These are phyloP conservation scores for Malassezia japonica DNA, from an alignment of 1,284 basidiomycete species.

Conservation along the genomic window DNA sequence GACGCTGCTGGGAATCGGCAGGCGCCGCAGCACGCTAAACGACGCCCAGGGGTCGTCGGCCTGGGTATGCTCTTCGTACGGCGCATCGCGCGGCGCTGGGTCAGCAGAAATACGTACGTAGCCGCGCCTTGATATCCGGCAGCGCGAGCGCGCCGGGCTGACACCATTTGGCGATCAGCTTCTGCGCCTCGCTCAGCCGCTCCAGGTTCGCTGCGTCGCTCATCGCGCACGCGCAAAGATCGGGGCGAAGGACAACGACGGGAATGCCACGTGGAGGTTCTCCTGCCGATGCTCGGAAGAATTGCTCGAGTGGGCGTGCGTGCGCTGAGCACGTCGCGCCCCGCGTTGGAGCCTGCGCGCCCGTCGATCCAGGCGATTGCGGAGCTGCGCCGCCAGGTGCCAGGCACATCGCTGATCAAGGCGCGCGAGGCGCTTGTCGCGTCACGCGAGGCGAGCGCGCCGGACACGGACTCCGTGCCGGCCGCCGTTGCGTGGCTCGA, in stretches of 20 bases:
- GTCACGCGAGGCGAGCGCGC: conserved; percentile 42
- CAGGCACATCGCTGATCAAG: conserved; percentile 66
- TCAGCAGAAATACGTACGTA: conserved; percentile 12
- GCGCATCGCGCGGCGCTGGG: conserved; percentile 31
- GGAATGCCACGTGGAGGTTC: not conserved
- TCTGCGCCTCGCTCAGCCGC: conserved; percentile 14
- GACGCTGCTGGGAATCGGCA: conserved; percentile 33
- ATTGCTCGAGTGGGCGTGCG: not conserved
- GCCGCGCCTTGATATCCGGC: conserved; percentile 16
- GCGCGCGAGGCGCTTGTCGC: conserved; percentile 75
- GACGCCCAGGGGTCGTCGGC: conserved; percentile 31
- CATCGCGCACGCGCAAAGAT: conserved; percentile 3
- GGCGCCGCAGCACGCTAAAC: conserved; percentile 30
- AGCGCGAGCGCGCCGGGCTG: conserved; percentile 17
- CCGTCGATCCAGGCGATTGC: conserved; percentile 65
- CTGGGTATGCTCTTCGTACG: conserved; percentile 32
- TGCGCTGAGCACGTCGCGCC: not conserved
- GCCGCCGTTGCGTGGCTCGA: conserved; percentile 72
- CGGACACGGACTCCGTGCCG: conserved; percentile 60
- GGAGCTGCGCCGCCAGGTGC: conserved; percentile 67
- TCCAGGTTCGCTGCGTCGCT: conserved; percentile 8
- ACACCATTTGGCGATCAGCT: conserved; percentile 13
- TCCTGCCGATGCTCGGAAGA: not conserved
- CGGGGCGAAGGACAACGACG: not conserved
- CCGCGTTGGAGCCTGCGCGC: not conserved